Base-by-base conservation (phyloP, 139 green algal genomes). In the Closterium sp. region DNA sequence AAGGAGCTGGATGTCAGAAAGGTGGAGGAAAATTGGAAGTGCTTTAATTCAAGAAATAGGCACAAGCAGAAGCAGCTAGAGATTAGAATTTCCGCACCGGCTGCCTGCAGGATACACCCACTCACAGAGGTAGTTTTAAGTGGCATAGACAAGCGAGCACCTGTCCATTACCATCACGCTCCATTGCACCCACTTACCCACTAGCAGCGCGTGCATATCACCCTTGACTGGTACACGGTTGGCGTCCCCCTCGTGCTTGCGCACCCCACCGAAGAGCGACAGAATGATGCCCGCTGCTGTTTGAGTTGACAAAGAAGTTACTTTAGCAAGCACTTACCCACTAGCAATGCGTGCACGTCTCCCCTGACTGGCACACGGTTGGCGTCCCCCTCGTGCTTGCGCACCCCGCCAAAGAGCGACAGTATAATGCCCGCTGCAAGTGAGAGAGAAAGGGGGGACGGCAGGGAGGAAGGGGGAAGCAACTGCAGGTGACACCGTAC, bases 261-360 rank as follows among this genome's bases (percentile, higher is more conserved):
- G 94, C 89, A 98, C 96, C 1, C 98, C 98, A 4, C 98, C 98
- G 89, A 99, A 94, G 70, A 99, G 95, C 11, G 96, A 90, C 70
- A 99, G 96, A 88, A 98, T 85, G 32, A 99, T 90, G 0, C 97
- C 98, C 19, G 92, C 92, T 94, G 91, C 89, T 38, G 32, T 38
- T 38, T 38, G 32, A 38, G 32, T 38, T 3, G 32, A 38, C 32
- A 7, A 2, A 38, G 32, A 38, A 38, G 32, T 38, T 2, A 38
- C 21, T 2, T 11, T 29, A 2, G 29, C 29, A 27, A 70, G 28
- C 11, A 42, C 91, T 88, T 85, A 94, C 94, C 94, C 9, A 96
- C 93, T 21, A 96, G 79, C 31, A 96, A 91, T 22, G 91, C 86
- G 70, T 96, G 93, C 17, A 95, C 31, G 87, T 94, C 89, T 9